Percentiles rank a stretch among this genome's conserved stretches.
Evolutionary conservation across 2,329 filamentous ascomycete genomes (phyloP).

Genomic region (Tolypocladium capitatum): DNA sequence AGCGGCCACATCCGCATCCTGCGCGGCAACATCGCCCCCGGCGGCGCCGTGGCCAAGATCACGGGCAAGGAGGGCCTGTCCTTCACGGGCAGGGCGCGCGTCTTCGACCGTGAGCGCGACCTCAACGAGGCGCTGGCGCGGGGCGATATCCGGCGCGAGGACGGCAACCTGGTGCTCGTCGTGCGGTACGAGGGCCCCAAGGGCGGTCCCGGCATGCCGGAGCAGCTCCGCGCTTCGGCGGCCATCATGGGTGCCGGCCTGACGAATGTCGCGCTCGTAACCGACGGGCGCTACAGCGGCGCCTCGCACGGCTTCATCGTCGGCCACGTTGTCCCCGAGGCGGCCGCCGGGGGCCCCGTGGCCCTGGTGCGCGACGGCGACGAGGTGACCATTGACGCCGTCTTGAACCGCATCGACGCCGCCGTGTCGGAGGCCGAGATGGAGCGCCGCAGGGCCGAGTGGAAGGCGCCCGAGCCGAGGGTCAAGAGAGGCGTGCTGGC

Average conservation of each 20-base stretch:
- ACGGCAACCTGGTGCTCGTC: slow-evolving; percentile 74
- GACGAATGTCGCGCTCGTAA: slow-evolving; percentile 79
- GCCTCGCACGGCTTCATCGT: slow-evolving; percentile 89
- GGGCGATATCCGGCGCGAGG: slow-evolving; percentile 36
- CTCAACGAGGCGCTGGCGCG: slow-evolving; percentile 66
- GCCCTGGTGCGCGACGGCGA: slow-evolving; percentile 73
- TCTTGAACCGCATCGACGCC: slow-evolving; percentile 59
- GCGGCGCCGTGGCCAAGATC: slow-evolving; percentile 87
- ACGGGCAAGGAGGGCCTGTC: slow-evolving; percentile 82
- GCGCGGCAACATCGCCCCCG: slow-evolving; percentile 74
- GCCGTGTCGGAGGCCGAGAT: slow-evolving; percentile 60
- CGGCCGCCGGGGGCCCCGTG: slow-evolving; percentile 77
- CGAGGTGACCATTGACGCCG: slow-evolving; percentile 72
- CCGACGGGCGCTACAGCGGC: slow-evolving; percentile 80
- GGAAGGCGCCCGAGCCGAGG: slow-evolving; percentile 56
- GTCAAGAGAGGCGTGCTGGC: slow-evolving; percentile 76
- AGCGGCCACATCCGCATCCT: slow-evolving; percentile 85
- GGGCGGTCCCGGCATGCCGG: slow-evolving; percentile 91
- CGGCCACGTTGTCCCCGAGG: slow-evolving; percentile 84
- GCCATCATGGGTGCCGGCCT: slow-evolving; percentile 88
- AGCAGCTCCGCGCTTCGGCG: slow-evolving; percentile 77
- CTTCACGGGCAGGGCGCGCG: slow-evolving; percentile 69
- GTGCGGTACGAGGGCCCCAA: slow-evolving; percentile 91
- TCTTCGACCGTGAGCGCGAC: slow-evolving; percentile 76
- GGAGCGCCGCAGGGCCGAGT: slow-evolving; percentile 44